Percentiles rank a stretch among this genome's conserved stretches.
Evolutionary conservation across 1,284 basidiomycete species (phyloP).

Genomic region (Malassezia sympodialis): DNA sequence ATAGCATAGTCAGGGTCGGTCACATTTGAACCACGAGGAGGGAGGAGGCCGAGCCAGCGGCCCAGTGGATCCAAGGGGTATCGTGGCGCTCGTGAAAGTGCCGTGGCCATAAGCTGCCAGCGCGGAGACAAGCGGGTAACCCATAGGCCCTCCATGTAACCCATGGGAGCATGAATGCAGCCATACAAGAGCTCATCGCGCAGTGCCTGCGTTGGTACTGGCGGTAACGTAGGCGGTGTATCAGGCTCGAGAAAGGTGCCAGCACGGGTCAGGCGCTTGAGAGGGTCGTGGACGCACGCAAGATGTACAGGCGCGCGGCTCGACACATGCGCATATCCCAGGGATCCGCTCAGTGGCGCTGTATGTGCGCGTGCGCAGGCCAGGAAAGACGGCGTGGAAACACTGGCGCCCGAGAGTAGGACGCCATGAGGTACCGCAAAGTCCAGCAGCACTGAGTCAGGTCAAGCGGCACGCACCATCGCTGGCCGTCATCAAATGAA

Average conservation of each 20-base stretch:
- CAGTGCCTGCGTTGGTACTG: constrained; percentile 43
- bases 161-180: constrained; percentile 75
- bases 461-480: neutral
- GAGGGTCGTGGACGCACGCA: constrained; percentile 7
- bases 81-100: constrained; percentile 38
- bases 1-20: neutral
- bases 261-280: constrained; percentile 5
- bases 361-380: constrained; percentile 85
- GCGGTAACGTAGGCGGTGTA: neutral
- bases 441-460: constrained; percentile 57
- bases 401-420: constrained; percentile 72
- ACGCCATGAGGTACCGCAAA: constrained; percentile 69
- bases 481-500: constrained; percentile 69
- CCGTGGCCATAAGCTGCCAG: constrained; percentile 47
- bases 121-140: constrained; percentile 60
- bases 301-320: constrained; percentile 51
- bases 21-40: neutral
- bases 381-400: constrained; percentile 65
- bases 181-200: constrained; percentile 84
- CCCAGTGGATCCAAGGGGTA: constrained; percentile 52
- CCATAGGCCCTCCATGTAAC: constrained; percentile 77
- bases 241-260: constrained; percentile 11
- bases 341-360: constrained; percentile 78
- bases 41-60: constrained; percentile 18
- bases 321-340: constrained; percentile 77